phyloP scores from a whole-genome alignment of 2,329 filamentous ascomycete genomes.

The Phyllachora maydis region DNA sequence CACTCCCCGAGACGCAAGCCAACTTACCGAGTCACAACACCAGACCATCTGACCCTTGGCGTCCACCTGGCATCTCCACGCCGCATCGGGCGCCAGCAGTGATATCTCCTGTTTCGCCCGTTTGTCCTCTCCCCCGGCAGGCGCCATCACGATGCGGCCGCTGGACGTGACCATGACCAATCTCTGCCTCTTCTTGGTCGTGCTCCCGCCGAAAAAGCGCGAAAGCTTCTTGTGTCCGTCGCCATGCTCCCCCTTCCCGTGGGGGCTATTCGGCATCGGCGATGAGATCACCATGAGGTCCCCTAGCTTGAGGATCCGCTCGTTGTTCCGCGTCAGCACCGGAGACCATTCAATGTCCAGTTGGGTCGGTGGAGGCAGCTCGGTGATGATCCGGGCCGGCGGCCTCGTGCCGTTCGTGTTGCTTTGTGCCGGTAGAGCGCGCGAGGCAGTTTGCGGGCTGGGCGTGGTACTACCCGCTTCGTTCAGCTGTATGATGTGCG shows the following conservation, averaged over 20 bases:
- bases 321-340: conserved; percentile 74
- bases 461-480: conserved; percentile 18
- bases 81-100: conserved; percentile 53
- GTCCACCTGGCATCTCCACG: conserved; percentile 65
- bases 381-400: conserved; percentile 73
- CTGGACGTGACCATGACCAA: conserved; percentile 90
- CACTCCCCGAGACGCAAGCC: too few relatives aligned
- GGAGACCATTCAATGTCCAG: conserved; percentile 98
- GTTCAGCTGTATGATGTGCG: conserved; percentile 54
- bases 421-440: conserved; percentile 14
- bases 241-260: conserved; percentile 45
- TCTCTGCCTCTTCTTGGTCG: conserved; percentile 79
- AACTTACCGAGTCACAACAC: conserved; percentile 81
- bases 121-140: conserved; percentile 87
- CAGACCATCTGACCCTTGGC: conserved; percentile 75
- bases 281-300: conserved; percentile 72
- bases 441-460: conserved; percentile 10
- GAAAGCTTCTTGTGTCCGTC: conserved; percentile 76
- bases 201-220: conserved; percentile 79
- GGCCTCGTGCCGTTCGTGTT: conserved; percentile 43
- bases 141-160: conserved; percentile 73
- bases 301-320: conserved; percentile 83
- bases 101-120: conserved; percentile 83
- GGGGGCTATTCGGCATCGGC: conserved; percentile 54
- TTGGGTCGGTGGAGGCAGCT: conserved; percentile 88